These are phyloP conservation scores for Aspergillus terreus DNA, from an alignment of 2,329 filamentous ascomycete genomes.

Conservation along the genomic window DNA sequence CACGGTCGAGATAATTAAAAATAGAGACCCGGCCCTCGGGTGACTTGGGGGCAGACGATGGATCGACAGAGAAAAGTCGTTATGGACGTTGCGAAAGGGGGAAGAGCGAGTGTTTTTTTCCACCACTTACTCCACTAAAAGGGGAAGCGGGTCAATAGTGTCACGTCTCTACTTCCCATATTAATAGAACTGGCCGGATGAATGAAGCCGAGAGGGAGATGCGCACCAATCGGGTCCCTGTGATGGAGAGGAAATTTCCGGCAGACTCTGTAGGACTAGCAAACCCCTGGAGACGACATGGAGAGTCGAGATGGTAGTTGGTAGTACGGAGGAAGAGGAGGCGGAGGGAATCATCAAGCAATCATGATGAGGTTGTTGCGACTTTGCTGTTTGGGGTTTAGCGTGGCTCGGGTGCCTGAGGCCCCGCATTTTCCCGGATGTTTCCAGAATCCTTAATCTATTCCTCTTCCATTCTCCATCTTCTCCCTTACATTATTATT, in stretches of 20 bases:
- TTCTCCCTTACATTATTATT: background rate
- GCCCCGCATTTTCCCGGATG: background rate
- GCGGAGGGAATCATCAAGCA: background rate
- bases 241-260: background rate
- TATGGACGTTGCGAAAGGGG: constrained; percentile 19
- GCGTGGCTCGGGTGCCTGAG: background rate
- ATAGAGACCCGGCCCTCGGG: constrained; percentile 13
- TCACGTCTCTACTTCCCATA: constrained; percentile 8
- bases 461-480: background rate
- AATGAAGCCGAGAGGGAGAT: background rate
- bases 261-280: background rate
- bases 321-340: background rate
- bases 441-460: background rate
- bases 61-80: constrained; percentile 19
- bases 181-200: constrained; percentile 4
- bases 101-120: constrained; percentile 13
- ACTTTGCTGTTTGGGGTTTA: background rate
- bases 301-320: background rate
- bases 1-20: constrained; percentile 10
- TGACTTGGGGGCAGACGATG: constrained; percentile 13
- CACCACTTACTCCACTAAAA: constrained; percentile 14
- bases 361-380: background rate
- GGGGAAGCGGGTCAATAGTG: constrained; percentile 23
- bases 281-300: background rate
- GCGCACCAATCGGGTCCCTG: background rate